Base-by-base conservation (phyloP, 345 rosid species). In the Salix udensis region DNA sequence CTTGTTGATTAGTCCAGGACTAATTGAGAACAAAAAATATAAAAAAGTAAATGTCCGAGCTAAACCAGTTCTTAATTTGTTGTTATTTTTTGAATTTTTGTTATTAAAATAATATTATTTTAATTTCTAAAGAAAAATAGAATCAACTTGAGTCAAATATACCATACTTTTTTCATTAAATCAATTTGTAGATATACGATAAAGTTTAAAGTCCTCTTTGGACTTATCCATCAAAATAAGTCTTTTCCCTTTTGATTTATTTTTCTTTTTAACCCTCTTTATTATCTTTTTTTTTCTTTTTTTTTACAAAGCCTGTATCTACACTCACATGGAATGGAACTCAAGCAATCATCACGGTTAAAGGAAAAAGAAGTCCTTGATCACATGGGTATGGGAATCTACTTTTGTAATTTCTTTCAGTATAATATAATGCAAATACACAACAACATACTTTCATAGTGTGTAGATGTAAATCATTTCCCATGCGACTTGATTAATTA, bases 341-440 rank as follows among this genome's bases (percentile, higher is more conserved):
- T 77, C 76, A 72, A 70, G 82, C 79, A 79, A 84, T 84, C 83
- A 84, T 87, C 79, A 78, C 81, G 44, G 74, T 71, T 68, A 80
- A 60, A 48, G 52, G 42, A 46, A 23, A 74, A 76, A 34, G 21
- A 76, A 34, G 37, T 60, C 79, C 73, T 76, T 62, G 24, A 78
- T 80, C 85, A 79, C 86, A 87, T 81, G 89, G 61, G 68, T 60
- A n/a, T 39, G 65, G 77, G 84, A 80, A 82, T 76, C 87, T 72
- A 58, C 55, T 61, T 60, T 58, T 3, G 36, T 28, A 46, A 23
- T 10, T 62, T 71, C 53, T 24, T 18, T 69, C 14, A 0, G 3
- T 40, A 10, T 40, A 10, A 40, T 10, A 10, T 40, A 40, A 40
- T 39, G 21, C 39, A 11, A 28, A 28, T 65, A 65, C 6, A 64